These are phyloP conservation scores for Termitomyces bulborhizus DNA, from an alignment of 768 basidiomycete genomes.

Conservation along the genomic window DNA sequence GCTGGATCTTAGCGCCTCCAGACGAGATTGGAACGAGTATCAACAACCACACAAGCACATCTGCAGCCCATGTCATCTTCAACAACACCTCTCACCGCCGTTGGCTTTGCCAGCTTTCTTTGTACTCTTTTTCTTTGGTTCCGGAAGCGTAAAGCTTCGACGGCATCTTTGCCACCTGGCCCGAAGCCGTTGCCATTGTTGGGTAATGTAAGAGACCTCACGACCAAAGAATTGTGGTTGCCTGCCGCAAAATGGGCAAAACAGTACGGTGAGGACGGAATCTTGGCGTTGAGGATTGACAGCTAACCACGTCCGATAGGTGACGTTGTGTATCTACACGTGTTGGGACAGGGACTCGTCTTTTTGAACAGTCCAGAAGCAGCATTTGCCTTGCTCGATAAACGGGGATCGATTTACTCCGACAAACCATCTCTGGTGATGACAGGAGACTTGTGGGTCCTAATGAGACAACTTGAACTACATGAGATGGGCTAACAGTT, in stretches of 20 bases:
- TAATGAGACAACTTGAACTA: neutral
- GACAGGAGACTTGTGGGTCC: constrained; percentile 61
- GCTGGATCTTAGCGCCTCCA: neutral
- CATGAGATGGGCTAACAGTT: constrained; percentile 7
- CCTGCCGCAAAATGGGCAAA: constrained; percentile 55
- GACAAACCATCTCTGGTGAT: constrained; percentile 69
- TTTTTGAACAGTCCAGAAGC: constrained; percentile 60
- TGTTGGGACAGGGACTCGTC: constrained; percentile 61
- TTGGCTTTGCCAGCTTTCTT: constrained; percentile 30
- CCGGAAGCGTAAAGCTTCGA: constrained; percentile 35
- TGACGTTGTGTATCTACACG: constrained; percentile 56
- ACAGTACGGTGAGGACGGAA: constrained; percentile 44
- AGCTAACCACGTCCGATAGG: constrained; percentile 30
- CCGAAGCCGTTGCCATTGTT: constrained; percentile 60
- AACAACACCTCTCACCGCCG: constrained; percentile 21
- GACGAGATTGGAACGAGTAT: neutral
- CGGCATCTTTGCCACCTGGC: constrained; percentile 53
- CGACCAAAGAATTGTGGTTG: constrained; percentile 59
- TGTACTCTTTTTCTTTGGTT: constrained; percentile 33
- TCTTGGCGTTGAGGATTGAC: neutral
- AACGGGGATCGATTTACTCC: constrained; percentile 64
- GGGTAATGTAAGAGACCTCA: constrained; percentile 60
- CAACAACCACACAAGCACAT: constrained; percentile 1
- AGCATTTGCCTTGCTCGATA: constrained; percentile 61
- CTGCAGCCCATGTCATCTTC: constrained; percentile 14